A percentile compares a stretch with the other conserved stretches of the same genome.
phyloP scores from a whole-genome alignment of 2,329 filamentous ascomycete genomes.

The Fusarium tupiense region DNA sequence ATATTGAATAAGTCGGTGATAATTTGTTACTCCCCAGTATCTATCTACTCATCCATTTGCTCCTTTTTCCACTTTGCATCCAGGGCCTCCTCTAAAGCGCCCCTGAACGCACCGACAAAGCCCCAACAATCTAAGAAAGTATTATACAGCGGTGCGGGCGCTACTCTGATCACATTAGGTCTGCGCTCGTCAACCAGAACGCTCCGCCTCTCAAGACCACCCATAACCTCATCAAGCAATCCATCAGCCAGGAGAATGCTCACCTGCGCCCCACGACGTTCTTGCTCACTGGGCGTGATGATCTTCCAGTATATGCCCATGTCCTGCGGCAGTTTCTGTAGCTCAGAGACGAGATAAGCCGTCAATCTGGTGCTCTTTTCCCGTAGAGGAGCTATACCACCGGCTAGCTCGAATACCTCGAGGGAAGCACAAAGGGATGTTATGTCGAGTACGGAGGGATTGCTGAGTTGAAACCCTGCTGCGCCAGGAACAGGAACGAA shows the following conservation, averaged over 20 bases:
- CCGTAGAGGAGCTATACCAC: slow-evolving; percentile 69
- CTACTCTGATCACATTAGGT: slow-evolving; percentile 82
- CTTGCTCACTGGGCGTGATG: slow-evolving; percentile 72
- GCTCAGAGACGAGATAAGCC: slow-evolving; percentile 74
- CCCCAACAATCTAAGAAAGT: slow-evolving; percentile 68
- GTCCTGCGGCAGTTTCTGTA: slow-evolving; percentile 50
- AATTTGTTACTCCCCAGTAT: neutral
- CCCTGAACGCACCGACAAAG: slow-evolving; percentile 45
- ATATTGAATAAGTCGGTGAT: neutral
- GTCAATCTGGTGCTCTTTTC: slow-evolving; percentile 68
- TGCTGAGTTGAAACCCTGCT: slow-evolving; percentile 80
- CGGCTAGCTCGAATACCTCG: slow-evolving; percentile 62
- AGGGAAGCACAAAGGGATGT: slow-evolving; percentile 76
- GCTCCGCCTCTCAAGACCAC: slow-evolving; percentile 68
- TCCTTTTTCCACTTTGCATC: slow-evolving; percentile 27
- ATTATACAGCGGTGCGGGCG: slow-evolving; percentile 84
- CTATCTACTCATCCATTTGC: slow-evolving; percentile 22
- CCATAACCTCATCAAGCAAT: slow-evolving; percentile 72
- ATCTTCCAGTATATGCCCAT: slow-evolving; percentile 58
- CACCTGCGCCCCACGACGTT: slow-evolving; percentile 78
- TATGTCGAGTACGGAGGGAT: slow-evolving; percentile 77
- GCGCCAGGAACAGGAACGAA: slow-evolving; percentile 81
- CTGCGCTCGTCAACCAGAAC: slow-evolving; percentile 83
- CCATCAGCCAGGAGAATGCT: slow-evolving; percentile 74
- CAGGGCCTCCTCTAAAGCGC: slow-evolving; percentile 41